These are phyloP conservation scores for Phytomonas serpens DNA, from an alignment of 208 protist species.

Conservation along the genomic window DNA sequence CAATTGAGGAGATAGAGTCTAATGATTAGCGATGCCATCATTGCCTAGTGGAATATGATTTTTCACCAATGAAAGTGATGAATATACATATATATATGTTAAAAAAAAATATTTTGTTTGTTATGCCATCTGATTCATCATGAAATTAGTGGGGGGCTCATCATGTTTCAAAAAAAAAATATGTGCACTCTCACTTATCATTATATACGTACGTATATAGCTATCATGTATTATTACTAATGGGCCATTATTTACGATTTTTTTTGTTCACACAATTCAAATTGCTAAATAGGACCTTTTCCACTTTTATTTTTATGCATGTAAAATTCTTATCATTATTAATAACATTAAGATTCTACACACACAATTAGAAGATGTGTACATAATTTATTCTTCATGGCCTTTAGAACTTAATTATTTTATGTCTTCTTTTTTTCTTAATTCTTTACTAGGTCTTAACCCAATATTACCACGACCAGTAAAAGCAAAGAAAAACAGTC, in stretches of 20 bases:
- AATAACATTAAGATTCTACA: neutral
- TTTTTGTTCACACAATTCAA: constrained; percentile 2
- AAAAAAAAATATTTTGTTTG: neutral
- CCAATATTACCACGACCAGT: neutral
- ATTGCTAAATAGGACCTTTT: constrained; percentile 4
- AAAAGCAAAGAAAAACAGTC: neutral
- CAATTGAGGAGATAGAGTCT: neutral
- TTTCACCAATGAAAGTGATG: neutral
- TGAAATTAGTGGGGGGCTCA: neutral
- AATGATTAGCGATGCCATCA: neutral
- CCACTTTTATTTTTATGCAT: neutral
- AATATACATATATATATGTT: neutral
- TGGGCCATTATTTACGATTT: constrained; percentile 12
- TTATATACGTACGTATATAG: constrained; percentile 2
- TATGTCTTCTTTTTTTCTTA: constrained; percentile 4
- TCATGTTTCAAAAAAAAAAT: neutral
- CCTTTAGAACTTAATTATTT: constrained; percentile 4
- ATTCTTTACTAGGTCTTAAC: constrained; percentile 4
- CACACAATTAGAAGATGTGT: neutral
- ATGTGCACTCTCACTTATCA: neutral
- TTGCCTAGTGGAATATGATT: neutral
- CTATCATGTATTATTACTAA: constrained; percentile 1
- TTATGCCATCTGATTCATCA: neutral
- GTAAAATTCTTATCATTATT: constrained; percentile 9
- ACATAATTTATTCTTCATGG: neutral